These are phyloP conservation scores for Celoporthe dispersa DNA, from an alignment of 2,329 filamentous ascomycete species.

Conservation along the genomic window DNA sequence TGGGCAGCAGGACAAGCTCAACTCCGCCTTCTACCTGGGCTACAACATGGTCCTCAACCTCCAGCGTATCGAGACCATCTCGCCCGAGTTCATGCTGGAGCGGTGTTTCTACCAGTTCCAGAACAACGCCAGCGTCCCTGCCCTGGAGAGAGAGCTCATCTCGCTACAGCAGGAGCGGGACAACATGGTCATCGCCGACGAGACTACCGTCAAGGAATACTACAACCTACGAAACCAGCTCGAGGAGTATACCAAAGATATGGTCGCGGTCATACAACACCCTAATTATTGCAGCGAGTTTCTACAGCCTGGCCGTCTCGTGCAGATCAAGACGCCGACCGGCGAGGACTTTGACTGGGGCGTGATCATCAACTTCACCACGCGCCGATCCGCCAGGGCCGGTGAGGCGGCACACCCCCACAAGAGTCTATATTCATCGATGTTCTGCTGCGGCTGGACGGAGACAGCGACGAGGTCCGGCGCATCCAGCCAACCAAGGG, in stretches of 20 bases:
- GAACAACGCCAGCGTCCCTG: constrained; percentile 84
- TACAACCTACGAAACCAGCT: constrained; percentile 88
- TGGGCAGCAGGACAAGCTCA: constrained; percentile 94
- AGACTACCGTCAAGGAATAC: constrained; percentile 89
- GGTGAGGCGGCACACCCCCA: constrained; percentile 70
- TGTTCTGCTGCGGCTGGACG: constrained; percentile 69
- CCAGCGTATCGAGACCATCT: constrained; percentile 97
- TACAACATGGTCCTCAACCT: constrained; percentile 99
- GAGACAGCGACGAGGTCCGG: constrained; percentile 53
- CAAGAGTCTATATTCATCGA: constrained; percentile 85
- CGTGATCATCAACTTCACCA: constrained; percentile 75
- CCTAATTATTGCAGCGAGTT: constrained; percentile 85
- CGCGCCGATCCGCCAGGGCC: constrained; percentile 68
- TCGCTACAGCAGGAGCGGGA: constrained; percentile 77
- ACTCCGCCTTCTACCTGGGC: constrained; percentile 95
- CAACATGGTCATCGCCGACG: constrained; percentile 78
- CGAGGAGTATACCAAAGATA: constrained; percentile 81
- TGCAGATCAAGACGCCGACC: constrained; percentile 78
- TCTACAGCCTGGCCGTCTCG: constrained; percentile 83
- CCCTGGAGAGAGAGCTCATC: constrained; percentile 81
- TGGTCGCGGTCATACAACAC: constrained; percentile 89
- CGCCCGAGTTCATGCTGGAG: constrained; percentile 98
- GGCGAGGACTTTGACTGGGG: constrained; percentile 94
- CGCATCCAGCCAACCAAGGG: constrained; percentile 64
- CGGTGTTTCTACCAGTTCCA: constrained; percentile 98